phyloP scores from a whole-genome alignment of 2,329 filamentous ascomycete genomes.

The Ophiocordyceps camponoti-saundersi region DNA sequence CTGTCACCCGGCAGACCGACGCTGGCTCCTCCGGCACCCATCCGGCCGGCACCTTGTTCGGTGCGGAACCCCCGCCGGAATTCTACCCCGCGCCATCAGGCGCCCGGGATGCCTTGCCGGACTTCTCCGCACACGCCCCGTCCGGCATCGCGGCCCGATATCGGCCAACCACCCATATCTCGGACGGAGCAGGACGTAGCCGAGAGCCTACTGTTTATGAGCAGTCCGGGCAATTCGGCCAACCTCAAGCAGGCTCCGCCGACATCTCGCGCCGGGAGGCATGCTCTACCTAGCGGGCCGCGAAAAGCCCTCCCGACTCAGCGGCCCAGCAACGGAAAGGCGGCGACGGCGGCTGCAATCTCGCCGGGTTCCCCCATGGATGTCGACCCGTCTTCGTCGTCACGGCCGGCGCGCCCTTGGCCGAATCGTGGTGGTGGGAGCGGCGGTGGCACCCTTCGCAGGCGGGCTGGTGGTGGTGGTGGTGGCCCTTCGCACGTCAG shows the following conservation, averaged over 20 bases:
- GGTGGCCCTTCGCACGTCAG: slow-evolving; percentile 14
- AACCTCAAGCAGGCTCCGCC: slow-evolving; percentile 33
- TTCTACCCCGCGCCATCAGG: slow-evolving; percentile 26
- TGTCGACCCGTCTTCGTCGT: slow-evolving; percentile 12
- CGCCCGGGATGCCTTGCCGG: slow-evolving; percentile 31
- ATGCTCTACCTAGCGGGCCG: slow-evolving; percentile 28
- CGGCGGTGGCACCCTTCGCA: neutral
- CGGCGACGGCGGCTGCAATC: slow-evolving; percentile 17
- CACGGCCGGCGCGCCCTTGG: no score
- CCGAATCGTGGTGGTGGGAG: neutral
- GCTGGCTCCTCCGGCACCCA: slow-evolving; percentile 37
- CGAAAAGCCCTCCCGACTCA: slow-evolving; percentile 35
- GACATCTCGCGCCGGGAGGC: slow-evolving; percentile 7
- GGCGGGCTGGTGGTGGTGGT: slow-evolving; percentile 28
- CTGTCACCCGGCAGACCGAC: slow-evolving; percentile 16
- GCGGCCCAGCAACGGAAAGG: slow-evolving; percentile 24
- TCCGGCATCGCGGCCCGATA: slow-evolving; percentile 14
- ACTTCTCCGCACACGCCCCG: slow-evolving; percentile 27
- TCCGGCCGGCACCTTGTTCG: slow-evolving; percentile 28
- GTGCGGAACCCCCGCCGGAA: slow-evolving; percentile 27
- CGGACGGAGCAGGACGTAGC: slow-evolving; percentile 63
- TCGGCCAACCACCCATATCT: slow-evolving; percentile 12
- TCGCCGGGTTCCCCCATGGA: slow-evolving; percentile 29
- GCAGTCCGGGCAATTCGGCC: slow-evolving; percentile 56
- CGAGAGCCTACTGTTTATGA: slow-evolving; percentile 67